Conservation (phyloP, 768 basidiomycete species). For the Trametes punicea region DNA sequence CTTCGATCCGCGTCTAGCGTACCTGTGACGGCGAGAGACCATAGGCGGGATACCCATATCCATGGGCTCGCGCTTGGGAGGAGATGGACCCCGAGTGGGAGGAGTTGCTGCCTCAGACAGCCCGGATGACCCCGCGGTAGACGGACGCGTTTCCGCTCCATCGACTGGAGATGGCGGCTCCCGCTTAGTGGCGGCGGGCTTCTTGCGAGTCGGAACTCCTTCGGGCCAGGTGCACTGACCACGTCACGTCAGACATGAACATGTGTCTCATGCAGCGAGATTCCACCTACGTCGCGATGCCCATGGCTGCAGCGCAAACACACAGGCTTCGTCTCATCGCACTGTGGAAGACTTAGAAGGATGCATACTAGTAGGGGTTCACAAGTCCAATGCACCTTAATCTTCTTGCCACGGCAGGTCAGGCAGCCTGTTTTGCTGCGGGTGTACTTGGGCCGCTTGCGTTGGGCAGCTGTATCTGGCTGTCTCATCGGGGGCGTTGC, state of each 20-base stretch:
- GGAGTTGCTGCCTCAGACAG: conserved; percentile 71
- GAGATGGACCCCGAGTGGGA: conserved; percentile 63
- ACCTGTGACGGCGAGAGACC: conserved; percentile 42
- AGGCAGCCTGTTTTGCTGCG: conserved; percentile 93
- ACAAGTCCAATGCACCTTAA: conserved; percentile 63
- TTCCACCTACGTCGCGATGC: conserved; percentile 66
- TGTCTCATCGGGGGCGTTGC: conserved; percentile 38
- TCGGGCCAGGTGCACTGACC: conserved; percentile 78
- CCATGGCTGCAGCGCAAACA: conserved; percentile 87
- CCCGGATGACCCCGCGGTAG: conserved; percentile 73
- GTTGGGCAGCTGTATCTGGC: conserved; percentile 48
- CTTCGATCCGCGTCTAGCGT: conserved; percentile 7
- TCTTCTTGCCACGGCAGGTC: conserved; percentile 91
- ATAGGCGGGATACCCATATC: conserved; percentile 37
- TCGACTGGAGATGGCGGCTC: conserved; percentile 40
- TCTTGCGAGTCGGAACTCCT: conserved; percentile 69
- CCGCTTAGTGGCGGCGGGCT: conserved; percentile 50
- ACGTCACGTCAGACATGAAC: not conserved
- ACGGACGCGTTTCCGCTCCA: conserved; percentile 54
- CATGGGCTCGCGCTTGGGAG: conserved; percentile 43
- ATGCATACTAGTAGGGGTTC: not conserved
- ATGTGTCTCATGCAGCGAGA: not conserved
- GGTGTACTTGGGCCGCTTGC: conserved; percentile 90
- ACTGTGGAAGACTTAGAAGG: conserved; percentile 41
- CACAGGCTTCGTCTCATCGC: conserved; percentile 86